phyloP scores from a whole-genome alignment of 805 yeast genomes.

The Saccharomyces mikatae region DNA sequence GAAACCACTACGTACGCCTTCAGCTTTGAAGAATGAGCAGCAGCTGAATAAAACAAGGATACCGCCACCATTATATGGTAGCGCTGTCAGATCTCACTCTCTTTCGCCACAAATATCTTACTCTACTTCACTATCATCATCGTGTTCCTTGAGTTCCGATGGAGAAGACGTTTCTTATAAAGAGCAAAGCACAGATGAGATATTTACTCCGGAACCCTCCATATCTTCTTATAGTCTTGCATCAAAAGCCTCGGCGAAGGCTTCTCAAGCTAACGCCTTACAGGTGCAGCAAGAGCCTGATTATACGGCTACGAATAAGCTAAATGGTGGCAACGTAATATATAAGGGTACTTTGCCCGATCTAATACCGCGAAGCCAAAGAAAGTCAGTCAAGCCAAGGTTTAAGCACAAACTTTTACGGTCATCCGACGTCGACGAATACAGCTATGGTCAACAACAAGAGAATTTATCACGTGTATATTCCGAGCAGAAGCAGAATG shows the following conservation, averaged over 20 bases:
- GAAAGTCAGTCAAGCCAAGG: slow-evolving; percentile 14
- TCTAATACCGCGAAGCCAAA: slow-evolving; percentile 19
- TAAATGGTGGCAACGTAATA: slow-evolving; percentile 10
- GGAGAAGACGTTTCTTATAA: neutral
- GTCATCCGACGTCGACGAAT: neutral
- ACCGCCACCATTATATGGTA: neutral
- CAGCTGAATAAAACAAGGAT: neutral
- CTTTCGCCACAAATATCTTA: neutral
- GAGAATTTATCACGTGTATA: neutral
- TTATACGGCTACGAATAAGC: slow-evolving; percentile 1
- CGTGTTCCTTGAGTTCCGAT: neutral
- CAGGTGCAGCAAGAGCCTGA: neutral
- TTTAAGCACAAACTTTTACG: slow-evolving; percentile 9
- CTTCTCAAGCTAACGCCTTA: neutral
- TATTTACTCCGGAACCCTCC: neutral
- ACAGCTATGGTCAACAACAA: slow-evolving; percentile 1
- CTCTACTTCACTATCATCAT: neutral
- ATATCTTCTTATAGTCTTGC: neutral
- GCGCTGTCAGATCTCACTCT: neutral
- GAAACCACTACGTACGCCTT: neutral
- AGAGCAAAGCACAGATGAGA: neutral
- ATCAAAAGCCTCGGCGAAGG: neutral
- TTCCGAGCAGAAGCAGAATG: neutral
- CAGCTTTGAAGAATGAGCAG: neutral
- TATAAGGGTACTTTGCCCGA: slow-evolving; percentile 24